Evolutionary conservation across 2,329 filamentous ascomycete species (phyloP), one percentile per base, ranked within the genome.

Genomic region (Epichloe bromicola): DNA sequence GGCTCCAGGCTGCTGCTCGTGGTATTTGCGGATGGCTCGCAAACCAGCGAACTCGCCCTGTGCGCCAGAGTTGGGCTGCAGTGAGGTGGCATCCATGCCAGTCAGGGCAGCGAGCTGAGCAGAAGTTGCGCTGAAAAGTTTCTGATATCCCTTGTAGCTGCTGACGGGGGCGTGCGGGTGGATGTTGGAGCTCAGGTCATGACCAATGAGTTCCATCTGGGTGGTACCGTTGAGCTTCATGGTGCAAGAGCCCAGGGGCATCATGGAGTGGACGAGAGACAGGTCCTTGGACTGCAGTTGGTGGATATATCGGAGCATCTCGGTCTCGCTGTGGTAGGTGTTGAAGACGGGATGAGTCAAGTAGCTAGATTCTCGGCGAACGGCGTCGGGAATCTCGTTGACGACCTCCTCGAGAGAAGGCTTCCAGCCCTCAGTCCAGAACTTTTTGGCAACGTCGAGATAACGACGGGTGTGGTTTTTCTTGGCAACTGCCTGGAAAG

Each of bases 161-260:
- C 79, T 70, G 0, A 71, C 61, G 0, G 85, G 85, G 38, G 83
- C 79, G 61, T 89, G 88, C 0, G 91, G 91, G 69, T 97, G 91
- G 36, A 95, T 75, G 54, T 84, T 80, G 41, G 86, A 78, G 61
- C 90, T 88, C 47, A 83, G 80, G 1, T 83, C 80, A 69, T 82
- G 84, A 1, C 86, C 86, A 51, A 96, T 77, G 7, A 90, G 85
- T 15, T 86, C 78, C 91, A 97, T 96, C 71, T 96, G 88, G 0
- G 87, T 87, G 3, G 90, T 93, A 41, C 86, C 87, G 66, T 96
- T 96, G 49, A 96, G 81, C 75, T 97, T 97, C 91, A 97, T 97
- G 14, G 91, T 97, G 74, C 91, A 97, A 1, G 91, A 96, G 19
- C 91, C 91, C 1, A 97, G 79, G 2, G 89, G 89, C 54, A 97